These are phyloP conservation scores for Candida nemodendra DNA, from an alignment of 805 yeast species.

Conservation along the genomic window DNA sequence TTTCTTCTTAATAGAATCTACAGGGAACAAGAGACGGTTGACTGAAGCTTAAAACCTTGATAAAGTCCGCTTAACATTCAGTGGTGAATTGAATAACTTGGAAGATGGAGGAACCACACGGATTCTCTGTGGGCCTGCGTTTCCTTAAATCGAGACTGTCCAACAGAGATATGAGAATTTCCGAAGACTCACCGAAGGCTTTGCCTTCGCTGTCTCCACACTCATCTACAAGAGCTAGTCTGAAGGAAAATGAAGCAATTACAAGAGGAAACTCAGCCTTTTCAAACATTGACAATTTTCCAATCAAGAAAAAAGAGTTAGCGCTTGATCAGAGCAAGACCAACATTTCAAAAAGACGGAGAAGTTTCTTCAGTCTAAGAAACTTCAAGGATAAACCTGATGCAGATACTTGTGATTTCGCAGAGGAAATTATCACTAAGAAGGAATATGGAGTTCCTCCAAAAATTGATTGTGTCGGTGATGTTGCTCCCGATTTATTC, in stretches of 20 bases:
- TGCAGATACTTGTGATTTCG: not conserved
- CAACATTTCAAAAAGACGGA: slow-evolving; percentile 8
- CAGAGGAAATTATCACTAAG: not conserved
- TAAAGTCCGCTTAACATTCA: no score
- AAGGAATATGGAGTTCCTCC: slow-evolving; percentile 5
- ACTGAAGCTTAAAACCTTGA: no score
- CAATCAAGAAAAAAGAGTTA: slow-evolving; percentile 6
- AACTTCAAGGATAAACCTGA: slow-evolving; percentile 12
- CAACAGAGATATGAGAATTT: slow-evolving; percentile 15
- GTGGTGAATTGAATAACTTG: no score
- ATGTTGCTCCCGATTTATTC: slow-evolving; percentile 3
- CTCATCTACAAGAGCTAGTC: slow-evolving; percentile 2
- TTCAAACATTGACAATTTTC: slow-evolving; percentile 3
- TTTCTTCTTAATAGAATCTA: no score
- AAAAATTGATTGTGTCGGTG: slow-evolving; percentile 14
- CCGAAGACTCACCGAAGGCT: slow-evolving; percentile 4
- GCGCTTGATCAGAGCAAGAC: slow-evolving; percentile 2
- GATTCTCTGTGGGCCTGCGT: slow-evolving; percentile 24
- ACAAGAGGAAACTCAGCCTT: slow-evolving; percentile 1
- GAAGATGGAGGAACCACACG: slow-evolving; percentile 23
- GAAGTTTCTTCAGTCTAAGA: slow-evolving; percentile 18
- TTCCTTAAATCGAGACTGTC: slow-evolving; percentile 22
- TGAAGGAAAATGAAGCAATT: slow-evolving; percentile 15
- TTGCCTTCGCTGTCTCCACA: slow-evolving; percentile 5
- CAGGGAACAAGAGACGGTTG: no score